Percentiles rank a stretch among this genome's conserved stretches.
phyloP scores from a whole-genome alignment of 768 basidiomycete species.

The Suillus americanus region DNA sequence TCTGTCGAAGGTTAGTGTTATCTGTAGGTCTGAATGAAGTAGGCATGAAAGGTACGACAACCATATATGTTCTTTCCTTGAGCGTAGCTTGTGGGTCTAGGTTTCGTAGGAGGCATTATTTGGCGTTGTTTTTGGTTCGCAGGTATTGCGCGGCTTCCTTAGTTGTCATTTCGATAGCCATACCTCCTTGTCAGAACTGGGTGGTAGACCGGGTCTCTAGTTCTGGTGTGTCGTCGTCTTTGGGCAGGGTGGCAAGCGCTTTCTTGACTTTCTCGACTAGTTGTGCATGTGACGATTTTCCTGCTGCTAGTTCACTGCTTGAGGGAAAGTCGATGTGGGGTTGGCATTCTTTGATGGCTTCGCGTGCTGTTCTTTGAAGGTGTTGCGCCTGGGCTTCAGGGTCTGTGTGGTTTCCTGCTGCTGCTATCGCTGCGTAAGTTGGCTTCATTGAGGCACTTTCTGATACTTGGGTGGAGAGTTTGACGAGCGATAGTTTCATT shows the following conservation, averaged over 20 bases:
- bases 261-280: conserved; percentile 1
- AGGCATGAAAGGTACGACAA: conserved; percentile 25
- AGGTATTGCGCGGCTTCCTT: conserved; percentile 20
- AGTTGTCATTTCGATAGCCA: conserved; percentile 16
- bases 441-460: background rate
- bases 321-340: background rate
- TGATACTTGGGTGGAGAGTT: background rate
- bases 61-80: conserved; percentile 4
- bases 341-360: background rate
- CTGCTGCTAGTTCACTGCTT: background rate
- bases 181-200: conserved; percentile 11
- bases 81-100: conserved; percentile 5
- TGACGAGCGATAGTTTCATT: background rate
- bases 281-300: background rate
- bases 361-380: background rate
- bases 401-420: background rate
- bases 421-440: background rate
- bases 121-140: background rate
- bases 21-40: conserved; percentile 12
- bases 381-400: background rate
- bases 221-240: background rate
- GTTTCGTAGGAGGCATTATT: conserved; percentile 6
- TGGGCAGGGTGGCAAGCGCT: background rate
- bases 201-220: background rate
- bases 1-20: background rate